Conservation (phyloP, 257 asterid genomes). For the Ilex aquifolium region DNA sequence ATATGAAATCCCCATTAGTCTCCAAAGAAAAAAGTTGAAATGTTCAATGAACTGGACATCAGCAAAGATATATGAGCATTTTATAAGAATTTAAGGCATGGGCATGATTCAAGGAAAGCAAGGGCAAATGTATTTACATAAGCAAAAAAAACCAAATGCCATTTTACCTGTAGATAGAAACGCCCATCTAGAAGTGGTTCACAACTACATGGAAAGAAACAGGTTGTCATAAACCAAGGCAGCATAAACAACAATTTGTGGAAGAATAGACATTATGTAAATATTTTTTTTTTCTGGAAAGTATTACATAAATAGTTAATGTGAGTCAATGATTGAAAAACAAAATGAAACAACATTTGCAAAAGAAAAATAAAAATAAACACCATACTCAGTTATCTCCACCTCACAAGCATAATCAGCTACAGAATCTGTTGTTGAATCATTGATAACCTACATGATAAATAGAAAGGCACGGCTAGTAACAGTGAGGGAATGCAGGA, state of each 20-base stretch:
- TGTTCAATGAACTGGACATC: background rate
- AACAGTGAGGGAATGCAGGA: conserved; percentile 14
- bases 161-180: conserved; percentile 84
- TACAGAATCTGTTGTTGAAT: conserved; percentile 62
- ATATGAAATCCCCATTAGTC: background rate
- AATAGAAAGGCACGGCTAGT: conserved; percentile 18
- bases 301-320: background rate
- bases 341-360: background rate
- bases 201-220: conserved; percentile 51
- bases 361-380: conserved; percentile 11
- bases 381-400: conserved; percentile 86
- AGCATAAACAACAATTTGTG: background rate
- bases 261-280: no score
- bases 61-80: no score
- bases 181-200: conserved; percentile 99
- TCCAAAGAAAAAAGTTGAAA: background rate
- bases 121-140: conserved; percentile 1
- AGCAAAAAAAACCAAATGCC: conserved; percentile 3
- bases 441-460: conserved; percentile 57
- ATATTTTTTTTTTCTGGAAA: background rate
- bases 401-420: conserved; percentile 97
- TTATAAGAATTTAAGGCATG: background rate
- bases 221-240: conserved; percentile 14
- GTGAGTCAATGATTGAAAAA: conserved; percentile 2
- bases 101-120: conserved; percentile 7